Base-by-base conservation (phyloP, 2,329 filamentous ascomycete species). In the Monosporascus sp. region DNA sequence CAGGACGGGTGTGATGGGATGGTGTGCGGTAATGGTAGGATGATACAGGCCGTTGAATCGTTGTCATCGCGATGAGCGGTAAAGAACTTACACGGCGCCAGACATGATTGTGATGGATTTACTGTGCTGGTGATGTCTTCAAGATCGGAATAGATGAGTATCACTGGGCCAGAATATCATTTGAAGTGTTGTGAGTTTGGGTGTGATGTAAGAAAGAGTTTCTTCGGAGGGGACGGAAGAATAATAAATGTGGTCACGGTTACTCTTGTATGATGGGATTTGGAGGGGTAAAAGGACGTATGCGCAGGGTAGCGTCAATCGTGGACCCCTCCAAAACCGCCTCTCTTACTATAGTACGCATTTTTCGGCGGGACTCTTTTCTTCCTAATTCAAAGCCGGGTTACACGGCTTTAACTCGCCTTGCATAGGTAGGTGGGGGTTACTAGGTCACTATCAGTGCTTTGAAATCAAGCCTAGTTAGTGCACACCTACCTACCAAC, bases 81-180 rank as follows among this genome's bases (percentile, higher is more conserved):
- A 55, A 47, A 52, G 65, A 64, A 85, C 84, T 86, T 82, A 87
- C 84, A 84, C 82, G 74, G 84, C 73, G 72, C 80, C 80, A 79
- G 81, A 84, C 81, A 85, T 84, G 73, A 73, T 80, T 74, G 70
- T 61, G 59, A 53, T 58, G 50, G 22, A 24, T 26, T 31, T 14
- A 9, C 26, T 22, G 15, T 26, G 31, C 24, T 45, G 45, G 46
- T 53, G 41, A 26, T 48, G 38, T 20, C 47, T 50, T 15, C 22
- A 28, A 28, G 17, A 26, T 9, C 5, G 43, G 6, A 46, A 46
- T 15, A 1, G 22, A 46, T 28, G 22, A 28, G 20, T 44, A 46
- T 28, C 22, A 46, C 43, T 7, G 24, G 31, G 17, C 24, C 15
- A 26, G 22, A 17, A 46, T 17, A 9, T n/a, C 14, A n/a, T 18